Conservation (phyloP, 495 filamentous ascomycete genomes). For the Neurospora sp. region DNA sequence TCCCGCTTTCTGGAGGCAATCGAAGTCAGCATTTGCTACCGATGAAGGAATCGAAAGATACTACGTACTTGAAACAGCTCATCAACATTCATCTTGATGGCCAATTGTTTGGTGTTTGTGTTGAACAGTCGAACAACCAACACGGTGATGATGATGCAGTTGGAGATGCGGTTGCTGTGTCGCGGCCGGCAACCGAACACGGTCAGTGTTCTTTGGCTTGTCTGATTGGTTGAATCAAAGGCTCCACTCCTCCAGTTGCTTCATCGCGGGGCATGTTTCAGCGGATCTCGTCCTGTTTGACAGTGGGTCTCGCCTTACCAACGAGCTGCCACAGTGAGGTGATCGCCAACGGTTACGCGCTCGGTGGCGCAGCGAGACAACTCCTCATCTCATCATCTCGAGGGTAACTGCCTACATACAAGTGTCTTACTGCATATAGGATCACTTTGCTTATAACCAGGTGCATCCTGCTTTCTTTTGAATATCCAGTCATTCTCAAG, state of each 20-base stretch:
- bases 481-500: neutral
- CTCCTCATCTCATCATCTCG: neutral
- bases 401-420: neutral
- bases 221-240: neutral
- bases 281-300: neutral
- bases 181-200: neutral
- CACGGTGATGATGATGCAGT: neutral
- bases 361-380: neutral
- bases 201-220: neutral
- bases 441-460: neutral
- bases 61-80: conserved; percentile 70
- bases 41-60: neutral
- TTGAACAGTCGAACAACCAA: neutral
- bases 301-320: neutral
- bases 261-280: neutral
- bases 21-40: neutral
- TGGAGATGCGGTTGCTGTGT: neutral
- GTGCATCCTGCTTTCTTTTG: neutral
- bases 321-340: neutral
- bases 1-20: conserved; percentile 37
- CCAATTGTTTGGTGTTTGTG: conserved; percentile 1
- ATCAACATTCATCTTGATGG: conserved; percentile 64
- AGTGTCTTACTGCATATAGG: neutral
- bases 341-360: neutral
- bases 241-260: neutral